phyloP scores from a whole-genome alignment of 192 early-diverging fungal genomes.

The Chytriomyces hyalinus region DNA sequence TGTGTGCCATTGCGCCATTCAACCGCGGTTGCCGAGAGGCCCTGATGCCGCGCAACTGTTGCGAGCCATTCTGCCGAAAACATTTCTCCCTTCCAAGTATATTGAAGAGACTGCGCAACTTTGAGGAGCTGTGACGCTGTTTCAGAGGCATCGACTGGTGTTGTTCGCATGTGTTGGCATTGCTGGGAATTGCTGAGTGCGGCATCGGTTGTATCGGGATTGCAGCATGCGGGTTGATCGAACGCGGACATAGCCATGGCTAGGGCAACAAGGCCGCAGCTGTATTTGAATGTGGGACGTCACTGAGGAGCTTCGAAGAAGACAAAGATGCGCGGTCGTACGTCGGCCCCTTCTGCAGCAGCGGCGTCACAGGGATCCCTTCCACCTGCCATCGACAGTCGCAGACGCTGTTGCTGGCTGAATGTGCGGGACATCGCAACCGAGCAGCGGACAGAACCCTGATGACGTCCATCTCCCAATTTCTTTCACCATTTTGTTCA shows the following conservation, averaged over 20 bases:
- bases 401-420: background rate
- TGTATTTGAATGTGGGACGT: background rate
- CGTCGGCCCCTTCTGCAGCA: slow-evolving; percentile 11
- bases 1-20: background rate
- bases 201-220: background rate
- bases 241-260: background rate
- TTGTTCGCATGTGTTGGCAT: background rate
- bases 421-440: background rate
- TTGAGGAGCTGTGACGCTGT: background rate
- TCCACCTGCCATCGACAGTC: background rate
- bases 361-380: background rate
- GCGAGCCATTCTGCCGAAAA: slow-evolving; percentile 24
- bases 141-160: background rate
- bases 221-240: background rate
- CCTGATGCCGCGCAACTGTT: background rate
- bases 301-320: background rate
- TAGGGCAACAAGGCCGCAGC: slow-evolving; percentile 10
- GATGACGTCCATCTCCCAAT: background rate
- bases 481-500: too few species aligned
- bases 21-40: background rate
- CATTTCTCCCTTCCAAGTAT: slow-evolving; percentile 26
- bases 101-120: background rate
- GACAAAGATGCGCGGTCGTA: background rate
- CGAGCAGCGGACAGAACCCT: background rate
- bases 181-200: background rate